Evolutionary conservation across 768 basidiomycete genomes (phyloP).

Genomic region (Amanita thiersii): DNA sequence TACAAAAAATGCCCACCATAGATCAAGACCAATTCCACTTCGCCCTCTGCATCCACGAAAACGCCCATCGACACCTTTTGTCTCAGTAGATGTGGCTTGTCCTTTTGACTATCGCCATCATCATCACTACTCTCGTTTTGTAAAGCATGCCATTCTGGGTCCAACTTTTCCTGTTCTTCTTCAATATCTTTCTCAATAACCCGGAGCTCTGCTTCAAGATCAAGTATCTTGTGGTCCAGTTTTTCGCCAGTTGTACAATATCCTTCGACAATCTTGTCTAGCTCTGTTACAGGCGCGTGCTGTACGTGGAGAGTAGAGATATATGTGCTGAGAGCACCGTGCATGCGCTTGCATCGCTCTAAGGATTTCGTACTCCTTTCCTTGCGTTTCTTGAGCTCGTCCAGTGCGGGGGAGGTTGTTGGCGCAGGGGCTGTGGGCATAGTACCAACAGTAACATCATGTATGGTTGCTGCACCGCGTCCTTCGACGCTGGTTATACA

Average conservation of each 20-base stretch:
- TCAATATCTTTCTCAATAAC: slow-evolving; percentile 16
- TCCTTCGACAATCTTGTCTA: slow-evolving; percentile 21
- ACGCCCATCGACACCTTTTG: slow-evolving; percentile 25
- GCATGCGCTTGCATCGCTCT: slow-evolving; percentile 19
- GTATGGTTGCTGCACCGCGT: slow-evolving; percentile 34
- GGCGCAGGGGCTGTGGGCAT: slow-evolving; percentile 12
- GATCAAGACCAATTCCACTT: slow-evolving; percentile 28
- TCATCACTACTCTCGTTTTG: slow-evolving; percentile 15
- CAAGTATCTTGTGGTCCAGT: slow-evolving; percentile 22
- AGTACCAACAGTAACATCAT: slow-evolving; percentile 30
- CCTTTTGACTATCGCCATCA: too few relatives aligned
- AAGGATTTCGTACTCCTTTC: slow-evolving; percentile 21
- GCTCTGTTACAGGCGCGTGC: slow-evolving; percentile 13
- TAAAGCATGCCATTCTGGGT: slow-evolving; percentile 11
- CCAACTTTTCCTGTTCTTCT: slow-evolving; percentile 15
- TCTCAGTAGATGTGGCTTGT: too few relatives aligned
- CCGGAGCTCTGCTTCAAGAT: slow-evolving; percentile 20
- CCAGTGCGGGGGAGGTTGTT: slow-evolving; percentile 19
- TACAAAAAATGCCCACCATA: slow-evolving; percentile 34
- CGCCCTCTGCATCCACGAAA: slow-evolving; percentile 26
- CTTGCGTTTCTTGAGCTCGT: slow-evolving; percentile 17
- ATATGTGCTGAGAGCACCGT: slow-evolving; percentile 24
- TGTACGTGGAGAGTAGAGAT: slow-evolving; percentile 25
- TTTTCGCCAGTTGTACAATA: slow-evolving; percentile 25
- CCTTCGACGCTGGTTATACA: slow-evolving; percentile 33